A percentile compares a stretch with the other conserved stretches of the same genome.
Evolutionary conservation across 139 green algal genomes (phyloP).

Genomic region (Chlamydomonas sphaeroides): DNA sequence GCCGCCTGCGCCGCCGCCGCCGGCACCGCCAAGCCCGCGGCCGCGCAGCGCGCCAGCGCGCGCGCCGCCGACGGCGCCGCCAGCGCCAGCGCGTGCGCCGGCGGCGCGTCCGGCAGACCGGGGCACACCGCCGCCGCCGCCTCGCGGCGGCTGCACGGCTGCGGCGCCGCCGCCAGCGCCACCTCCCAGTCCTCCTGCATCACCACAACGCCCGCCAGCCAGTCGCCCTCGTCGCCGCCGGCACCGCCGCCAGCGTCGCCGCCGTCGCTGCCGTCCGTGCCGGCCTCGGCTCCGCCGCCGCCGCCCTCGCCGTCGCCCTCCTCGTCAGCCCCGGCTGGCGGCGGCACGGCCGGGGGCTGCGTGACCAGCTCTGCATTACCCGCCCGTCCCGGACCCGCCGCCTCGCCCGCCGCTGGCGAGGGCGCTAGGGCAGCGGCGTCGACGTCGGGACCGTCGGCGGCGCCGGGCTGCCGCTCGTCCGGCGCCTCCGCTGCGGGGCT

Average conservation of each 20-base stretch:
- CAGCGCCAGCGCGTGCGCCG: slow-evolving; percentile 41
- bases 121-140: slow-evolving; percentile 12
- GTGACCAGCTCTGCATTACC: too few relatives aligned
- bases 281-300: not conserved
- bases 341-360: too few relatives aligned
- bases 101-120: slow-evolving; percentile 28
- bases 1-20: not conserved
- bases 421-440: too few relatives aligned
- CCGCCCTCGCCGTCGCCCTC: not conserved
- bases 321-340: too few relatives aligned
- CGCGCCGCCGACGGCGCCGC: slow-evolving; percentile 38
- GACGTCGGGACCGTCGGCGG: too few relatives aligned
- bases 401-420: too few relatives aligned
- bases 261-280: too few relatives aligned
- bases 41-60: slow-evolving; percentile 30
- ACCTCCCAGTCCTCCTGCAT: slow-evolving; percentile 48
- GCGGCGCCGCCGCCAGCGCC: slow-evolving; percentile 62
- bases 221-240: not conserved
- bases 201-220: slow-evolving; percentile 8
- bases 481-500: too few relatives aligned
- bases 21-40: not conserved
- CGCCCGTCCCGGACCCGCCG: too few relatives aligned
- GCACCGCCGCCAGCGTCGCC: not conserved
- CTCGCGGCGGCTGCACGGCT: slow-evolving; percentile 63
- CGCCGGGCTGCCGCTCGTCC: too few relatives aligned